Conservation (phyloP, 805 yeast species). For the Ogataea trehaloabstinens region DNA sequence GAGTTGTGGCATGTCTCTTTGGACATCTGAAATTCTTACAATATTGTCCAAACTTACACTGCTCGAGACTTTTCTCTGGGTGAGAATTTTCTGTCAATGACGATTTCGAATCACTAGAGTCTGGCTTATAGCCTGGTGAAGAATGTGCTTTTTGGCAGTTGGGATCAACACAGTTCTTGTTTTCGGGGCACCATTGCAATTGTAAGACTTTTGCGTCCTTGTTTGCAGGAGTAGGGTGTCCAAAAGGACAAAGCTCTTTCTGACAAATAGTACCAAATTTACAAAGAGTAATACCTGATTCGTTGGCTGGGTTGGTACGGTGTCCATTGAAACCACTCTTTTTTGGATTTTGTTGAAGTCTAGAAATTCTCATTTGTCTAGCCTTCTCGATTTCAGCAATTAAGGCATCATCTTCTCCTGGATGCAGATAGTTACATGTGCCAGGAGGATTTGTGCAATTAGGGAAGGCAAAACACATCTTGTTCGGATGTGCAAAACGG, state of each 20-base stretch:
- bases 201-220: conserved; percentile 65
- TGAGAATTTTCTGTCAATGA: conserved; percentile 12
- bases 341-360: conserved; percentile 22
- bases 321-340: conserved; percentile 25
- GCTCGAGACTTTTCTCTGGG: conserved; percentile 61
- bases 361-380: conserved; percentile 32
- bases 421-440: conserved; percentile 79
- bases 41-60: conserved; percentile 73
- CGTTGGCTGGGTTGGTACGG: conserved; percentile 30
- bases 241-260: conserved; percentile 80
- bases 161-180: conserved; percentile 59
- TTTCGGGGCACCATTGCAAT: conserved; percentile 74
- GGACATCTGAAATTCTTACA: conserved; percentile 81
- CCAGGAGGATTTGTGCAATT: conserved; percentile 78
- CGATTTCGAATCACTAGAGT: conserved; percentile 13
- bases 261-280: conserved; percentile 75
- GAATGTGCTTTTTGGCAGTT: conserved; percentile 79
- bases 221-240: conserved; percentile 89
- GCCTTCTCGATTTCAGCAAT: conserved; percentile 66
- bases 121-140: conserved; percentile 52
- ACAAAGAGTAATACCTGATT: conserved; percentile 57
- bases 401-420: conserved; percentile 77
- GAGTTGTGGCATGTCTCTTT: conserved; percentile 78
- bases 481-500: conserved; percentile 76
- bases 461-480: conserved; percentile 69